A percentile compares a stretch with the other conserved stretches of the same genome.
These are phyloP conservation scores for Oligophagozyma castellii DNA, from an alignment of 1,139 yeast species.

Conservation along the genomic window DNA sequence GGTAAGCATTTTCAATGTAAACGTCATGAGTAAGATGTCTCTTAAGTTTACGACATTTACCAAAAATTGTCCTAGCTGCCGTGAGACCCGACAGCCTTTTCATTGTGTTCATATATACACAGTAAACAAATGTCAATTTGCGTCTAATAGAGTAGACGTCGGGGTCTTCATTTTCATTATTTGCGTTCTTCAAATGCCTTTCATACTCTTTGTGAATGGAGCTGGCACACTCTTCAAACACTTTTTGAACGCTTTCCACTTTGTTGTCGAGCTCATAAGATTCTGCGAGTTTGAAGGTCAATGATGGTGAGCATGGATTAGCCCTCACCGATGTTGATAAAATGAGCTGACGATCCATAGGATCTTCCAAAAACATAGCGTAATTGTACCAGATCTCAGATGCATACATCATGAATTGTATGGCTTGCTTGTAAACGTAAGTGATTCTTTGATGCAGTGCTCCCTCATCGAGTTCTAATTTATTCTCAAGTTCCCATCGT, in stretches of 20 bases:
- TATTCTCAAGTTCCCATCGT: slow-evolving; percentile 63
- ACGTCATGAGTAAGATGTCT: slow-evolving; percentile 52
- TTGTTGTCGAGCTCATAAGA: slow-evolving; percentile 48
- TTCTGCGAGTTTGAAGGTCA: slow-evolving; percentile 60
- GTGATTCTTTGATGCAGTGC: slow-evolving; percentile 46
- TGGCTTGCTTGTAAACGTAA: slow-evolving; percentile 62
- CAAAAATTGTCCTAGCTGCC: slow-evolving; percentile 58
- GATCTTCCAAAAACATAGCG: slow-evolving; percentile 25
- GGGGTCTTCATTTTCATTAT: slow-evolving; percentile 10
- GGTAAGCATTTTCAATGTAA: slow-evolving; percentile 66
- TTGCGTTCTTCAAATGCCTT: slow-evolving; percentile 15
- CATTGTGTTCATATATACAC: slow-evolving; percentile 44
- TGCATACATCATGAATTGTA: slow-evolving; percentile 51
- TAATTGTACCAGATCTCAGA: slow-evolving; percentile 84
- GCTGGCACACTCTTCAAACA: slow-evolving; percentile 38
- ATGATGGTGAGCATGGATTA: slow-evolving; percentile 59
- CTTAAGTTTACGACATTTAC: slow-evolving; percentile 40
- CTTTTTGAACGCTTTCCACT: slow-evolving; percentile 36
- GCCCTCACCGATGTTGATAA: slow-evolving; percentile 44
- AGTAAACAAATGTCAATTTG: slow-evolving; percentile 27
- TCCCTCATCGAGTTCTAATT: slow-evolving; percentile 42
- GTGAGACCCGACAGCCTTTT: slow-evolving; percentile 53
- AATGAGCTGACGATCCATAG: slow-evolving; percentile 26
- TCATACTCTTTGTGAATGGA: slow-evolving; percentile 28
- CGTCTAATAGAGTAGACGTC: slow-evolving; percentile 6